A percentile compares a stretch with the other conserved stretches of the same genome.
Evolutionary conservation across 352 stramenopile species (phyloP).

Genomic region (Phytophthora tubulina): DNA sequence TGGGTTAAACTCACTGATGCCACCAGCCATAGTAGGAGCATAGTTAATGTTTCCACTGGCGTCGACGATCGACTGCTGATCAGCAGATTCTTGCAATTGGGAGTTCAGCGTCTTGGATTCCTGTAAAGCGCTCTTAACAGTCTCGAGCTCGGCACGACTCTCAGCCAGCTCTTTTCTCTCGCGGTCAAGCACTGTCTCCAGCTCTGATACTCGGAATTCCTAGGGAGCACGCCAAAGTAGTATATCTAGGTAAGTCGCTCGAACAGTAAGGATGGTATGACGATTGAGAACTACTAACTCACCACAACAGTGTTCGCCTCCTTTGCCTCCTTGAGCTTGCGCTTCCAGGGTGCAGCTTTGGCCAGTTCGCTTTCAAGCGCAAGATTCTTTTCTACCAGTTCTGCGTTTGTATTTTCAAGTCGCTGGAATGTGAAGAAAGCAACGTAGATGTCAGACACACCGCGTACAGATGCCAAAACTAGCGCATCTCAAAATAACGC

Average conservation of each 20-base stretch:
- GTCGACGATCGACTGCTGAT: constrained; percentile 26
- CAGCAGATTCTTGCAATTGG: constrained; percentile 62
- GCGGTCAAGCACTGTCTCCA: constrained; percentile 51
- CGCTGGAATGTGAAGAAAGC: constrained; percentile 37
- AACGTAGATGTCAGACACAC: constrained; percentile 2
- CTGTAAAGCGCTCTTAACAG: constrained; percentile 39
- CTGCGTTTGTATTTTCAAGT: constrained; percentile 62
- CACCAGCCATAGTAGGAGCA: constrained; percentile 26
- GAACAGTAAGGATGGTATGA: background rate
- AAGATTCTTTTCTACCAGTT: constrained; percentile 67
- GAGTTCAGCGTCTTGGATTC: constrained; percentile 53
- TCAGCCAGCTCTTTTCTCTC: constrained; percentile 45
- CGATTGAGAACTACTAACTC: constrained; percentile 5
- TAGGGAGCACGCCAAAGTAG: constrained; percentile 25
- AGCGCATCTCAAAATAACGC: background rate
- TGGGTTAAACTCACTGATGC: constrained; percentile 74
- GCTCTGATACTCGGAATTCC: constrained; percentile 72
- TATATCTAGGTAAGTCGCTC: background rate
- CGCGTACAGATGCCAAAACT: background rate
- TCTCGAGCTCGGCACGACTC: constrained; percentile 43
- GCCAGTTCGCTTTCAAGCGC: constrained; percentile 56
- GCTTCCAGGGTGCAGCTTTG: constrained; percentile 60
- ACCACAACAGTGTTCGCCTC: constrained; percentile 72
- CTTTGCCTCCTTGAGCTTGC: constrained; percentile 77
- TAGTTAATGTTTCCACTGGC: background rate